These are phyloP conservation scores for Ustulina deusta DNA, from an alignment of 2,329 filamentous ascomycete genomes.

Conservation along the genomic window DNA sequence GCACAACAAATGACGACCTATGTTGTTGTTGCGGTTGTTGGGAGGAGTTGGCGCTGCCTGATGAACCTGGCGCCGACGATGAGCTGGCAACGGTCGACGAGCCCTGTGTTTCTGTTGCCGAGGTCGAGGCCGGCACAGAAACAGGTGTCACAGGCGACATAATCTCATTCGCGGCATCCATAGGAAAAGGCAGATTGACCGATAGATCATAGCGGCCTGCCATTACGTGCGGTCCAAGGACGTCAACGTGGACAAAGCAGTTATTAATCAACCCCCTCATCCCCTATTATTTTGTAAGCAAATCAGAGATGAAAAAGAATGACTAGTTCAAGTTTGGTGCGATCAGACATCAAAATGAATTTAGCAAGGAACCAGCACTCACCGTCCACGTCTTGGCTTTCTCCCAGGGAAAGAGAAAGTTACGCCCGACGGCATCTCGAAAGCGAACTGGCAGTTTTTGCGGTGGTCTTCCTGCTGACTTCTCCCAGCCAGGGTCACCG, in stretches of 20 bases:
- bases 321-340: not conserved
- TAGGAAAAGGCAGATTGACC: constrained; percentile 51
- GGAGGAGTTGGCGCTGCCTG: constrained; percentile 13
- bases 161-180: constrained; percentile 50
- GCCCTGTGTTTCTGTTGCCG: constrained; percentile 17
- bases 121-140: constrained; percentile 6
- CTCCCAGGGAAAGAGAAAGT: constrained; percentile 75
- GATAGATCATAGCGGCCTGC: constrained; percentile 67
- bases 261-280: constrained; percentile 69
- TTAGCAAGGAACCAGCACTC: constrained; percentile 44
- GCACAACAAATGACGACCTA: constrained; percentile 57
- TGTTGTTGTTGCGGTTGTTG: constrained; percentile 15
- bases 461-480: constrained; percentile 44
- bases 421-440: constrained; percentile 73
- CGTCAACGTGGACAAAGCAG: constrained; percentile 66
- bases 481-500: constrained; percentile 47
- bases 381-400: constrained; percentile 73
- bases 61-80: constrained; percentile 21
- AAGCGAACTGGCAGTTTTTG: constrained; percentile 69
- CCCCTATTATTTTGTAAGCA: constrained; percentile 54
- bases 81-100: constrained; percentile 23
- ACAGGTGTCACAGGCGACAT: not conserved
- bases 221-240: constrained; percentile 64
- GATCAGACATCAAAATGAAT: not conserved
- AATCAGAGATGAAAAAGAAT: not conserved